Evolutionary conservation across 1,139 yeast genomes (phyloP), one percentile per base, ranked within the genome.

Genomic region (Suhomyces bolitotheri): DNA sequence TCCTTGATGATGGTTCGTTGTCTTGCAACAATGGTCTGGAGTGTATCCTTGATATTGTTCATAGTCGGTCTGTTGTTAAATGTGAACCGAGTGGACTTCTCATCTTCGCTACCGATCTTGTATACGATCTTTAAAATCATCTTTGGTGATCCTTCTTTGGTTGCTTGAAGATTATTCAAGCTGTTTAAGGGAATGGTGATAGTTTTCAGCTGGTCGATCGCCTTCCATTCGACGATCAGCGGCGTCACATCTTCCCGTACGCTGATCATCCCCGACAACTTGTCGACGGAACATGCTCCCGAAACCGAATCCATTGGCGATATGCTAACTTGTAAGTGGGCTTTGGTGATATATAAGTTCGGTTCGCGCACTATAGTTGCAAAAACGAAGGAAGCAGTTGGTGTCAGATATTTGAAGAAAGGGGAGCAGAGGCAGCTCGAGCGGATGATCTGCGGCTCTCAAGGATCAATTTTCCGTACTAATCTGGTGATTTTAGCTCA

Each of bases 51-150:
- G 36, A 85, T 78, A 41, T 75, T 77, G 45, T 82, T 83, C 94
- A 87, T 82, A 12, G 86, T 80, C 15, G 79, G 79, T 40, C 94
- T 64, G 51, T 82, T 82, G 39, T 75, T 80, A 60, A 87, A 87
- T 0, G 84, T 64, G 44, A 87, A 78, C 28, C 68, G 66, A 12
- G 68, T 56, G n/a, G 78, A 72, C 42, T 73, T 73, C 6, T 62
- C 67, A 5, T 64, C 71, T 3, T 60, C 73, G 5, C 58, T 58
- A 1, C 54, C 52, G 5, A 36, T 38, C 34, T 67, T 70, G 27
- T 79, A 73, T 9, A 76, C 62, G 17, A 88, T 64, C 53, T 78
- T 78, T 34, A 88, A 60, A 61, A 80, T 76, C 80, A 84, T 78
- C 51, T 82, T 82, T 13, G 83, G 84, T 22, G 80, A 70, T 0